Evolutionary conservation across 495 filamentous ascomycete species (phyloP), one percentile per base, ranked within the genome.

Genomic region (Penicillium maclennaniae): DNA sequence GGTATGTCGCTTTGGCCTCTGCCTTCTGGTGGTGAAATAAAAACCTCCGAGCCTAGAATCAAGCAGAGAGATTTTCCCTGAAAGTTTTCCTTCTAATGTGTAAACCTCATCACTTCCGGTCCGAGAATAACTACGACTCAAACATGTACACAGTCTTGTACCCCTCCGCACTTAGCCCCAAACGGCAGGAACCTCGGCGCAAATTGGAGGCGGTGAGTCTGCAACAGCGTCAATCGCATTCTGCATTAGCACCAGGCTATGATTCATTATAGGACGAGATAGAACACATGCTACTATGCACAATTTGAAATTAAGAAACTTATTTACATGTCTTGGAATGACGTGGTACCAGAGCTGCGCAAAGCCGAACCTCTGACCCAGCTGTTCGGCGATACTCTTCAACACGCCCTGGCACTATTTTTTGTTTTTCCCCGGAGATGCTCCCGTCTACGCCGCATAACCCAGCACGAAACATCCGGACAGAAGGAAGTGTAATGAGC

Each of bases 371-470:
- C 31, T 20, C 50, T 45, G 43, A 45, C 53, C 23, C 2, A 23
- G 23, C 23, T 23, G 23, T 5, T 23, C 23, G 23, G 23, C 23
- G 23, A 23, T 23, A 5, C 23, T 23, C 23, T 23, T 23, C 23
- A 23, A 23, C 23, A 5, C 23, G 23, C 23, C 23, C 23, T n/a
- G n/a, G n/a, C n/a, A n/a, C 23, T 23, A 5, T 23, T 5, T 2
- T 5, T 28, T 46, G 50, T 55, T 53, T 51, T 42, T 51, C 16
- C 27, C 25, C 21, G 25, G 48, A 54, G 59, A 73, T 69, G 61
- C 69, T 72, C 60, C 52, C 42, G 56, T 43, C 65, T 74, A 74
- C 71, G 71, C 71, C 40, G 71, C 63, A 74, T 69, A 73, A 64
- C 59, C 65, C 71, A 74, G 68, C 64, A 72, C 69, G 54, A 52